Base-by-base conservation (phyloP, 768 basidiomycete genomes). In the Cyclocybe aegerita region DNA sequence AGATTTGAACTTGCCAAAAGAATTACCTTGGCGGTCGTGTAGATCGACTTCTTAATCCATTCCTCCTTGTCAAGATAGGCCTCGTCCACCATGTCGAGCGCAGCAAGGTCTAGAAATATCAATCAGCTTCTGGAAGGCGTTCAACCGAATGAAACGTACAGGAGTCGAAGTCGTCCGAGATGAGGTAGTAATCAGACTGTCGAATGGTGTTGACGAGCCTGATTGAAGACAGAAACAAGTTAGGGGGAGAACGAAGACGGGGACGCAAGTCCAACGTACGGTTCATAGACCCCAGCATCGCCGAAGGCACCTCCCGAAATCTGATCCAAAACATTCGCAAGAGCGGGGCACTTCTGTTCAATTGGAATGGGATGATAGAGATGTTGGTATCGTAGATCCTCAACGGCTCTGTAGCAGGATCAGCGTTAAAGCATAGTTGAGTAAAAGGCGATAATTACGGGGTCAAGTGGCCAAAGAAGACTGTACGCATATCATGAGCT, bases 151-250 rank as follows among this genome's bases (percentile, higher is more conserved):
- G 37, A 9, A 35, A 72, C 85, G 54, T 43, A 93, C 85, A 96
- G 7, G 92, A 93, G 56, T 93, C 90, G 62, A 98, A 98, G 72
- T 98, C 95, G 63, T 98, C 94, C 0, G 90, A 84, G 49, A 96
- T 64, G 43, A 93, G 76, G 66, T 90, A 91, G 65, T 86, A 82
- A 56, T 93, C 89, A 38, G 80, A 78, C 60, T 89, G 82, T 36
- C 84, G 76, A 59, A 91, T 81, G 14, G 88, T 92, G 66, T 88
- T 87, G 54, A 90, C 70, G 38, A 90, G 72, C 15, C 85, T 88
- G 23, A 23, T 23, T 23, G 23, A 48, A 17, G 33, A 17, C 9
- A 61, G 58, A 54, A 61, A 17, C 45, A 9, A 31, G 35, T 38
- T 68, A 59, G 52, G 52, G 9, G 9, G 17, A 11, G 23, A 0